Conservation (phyloP, 306 rosid genomes). For the Macrotyloma uniflorum region DNA sequence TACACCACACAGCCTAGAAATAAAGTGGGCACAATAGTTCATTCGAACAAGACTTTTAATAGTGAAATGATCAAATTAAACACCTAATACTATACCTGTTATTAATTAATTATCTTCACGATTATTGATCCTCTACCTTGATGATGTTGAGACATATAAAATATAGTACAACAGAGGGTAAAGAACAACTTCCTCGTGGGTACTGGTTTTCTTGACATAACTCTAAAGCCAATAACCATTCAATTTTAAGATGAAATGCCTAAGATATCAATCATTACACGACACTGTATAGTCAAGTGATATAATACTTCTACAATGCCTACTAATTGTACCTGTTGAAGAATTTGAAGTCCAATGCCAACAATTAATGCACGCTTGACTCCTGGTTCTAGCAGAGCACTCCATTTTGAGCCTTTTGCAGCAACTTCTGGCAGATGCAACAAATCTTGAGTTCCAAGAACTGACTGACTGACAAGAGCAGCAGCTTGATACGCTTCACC, state of each 20-base stretch:
- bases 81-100: not conserved
- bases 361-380: slow-evolving; percentile 89
- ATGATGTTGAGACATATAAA: not conserved
- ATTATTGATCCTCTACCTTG: not conserved
- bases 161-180: not conserved
- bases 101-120: not conserved
- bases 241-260: slow-evolving; percentile 25
- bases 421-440: slow-evolving; percentile 43
- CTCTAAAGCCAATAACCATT: not conserved
- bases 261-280: slow-evolving; percentile 19
- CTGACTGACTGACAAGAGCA: slow-evolving; percentile 84
- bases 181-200: not conserved
- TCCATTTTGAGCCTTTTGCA: slow-evolving; percentile 71
- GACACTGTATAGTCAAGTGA: not conserved
- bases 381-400: slow-evolving; percentile 85
- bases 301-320: not conserved
- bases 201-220: not conserved
- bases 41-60: not conserved
- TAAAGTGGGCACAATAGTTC: not conserved
- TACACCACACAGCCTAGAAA: not conserved
- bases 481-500: slow-evolving; percentile 72
- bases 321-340: slow-evolving; percentile 78
- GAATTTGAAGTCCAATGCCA: slow-evolving; percentile 91
- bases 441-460: slow-evolving; percentile 66
- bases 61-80: slow-evolving; percentile 3